Percentiles rank a stretch among this genome's conserved stretches.
Conservation (phyloP, 106 monocot genomes). For the Dendrobium nobile region DNA sequence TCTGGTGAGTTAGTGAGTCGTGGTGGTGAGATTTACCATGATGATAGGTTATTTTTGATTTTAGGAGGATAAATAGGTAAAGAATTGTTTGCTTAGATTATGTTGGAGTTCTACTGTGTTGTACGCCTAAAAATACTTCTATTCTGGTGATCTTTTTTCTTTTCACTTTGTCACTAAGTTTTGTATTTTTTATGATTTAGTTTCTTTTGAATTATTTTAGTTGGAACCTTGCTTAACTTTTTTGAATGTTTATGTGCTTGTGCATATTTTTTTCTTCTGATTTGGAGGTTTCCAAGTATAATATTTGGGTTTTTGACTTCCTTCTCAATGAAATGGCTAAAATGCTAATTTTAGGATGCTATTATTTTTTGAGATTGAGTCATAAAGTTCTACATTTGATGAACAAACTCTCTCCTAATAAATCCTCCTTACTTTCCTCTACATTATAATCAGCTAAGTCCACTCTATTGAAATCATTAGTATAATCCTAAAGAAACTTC, state of each 20-base stretch:
- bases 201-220: not conserved
- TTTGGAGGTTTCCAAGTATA: not conserved
- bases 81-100: not conserved
- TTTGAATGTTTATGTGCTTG: not conserved
- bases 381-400: constrained; percentile 23
- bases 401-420: constrained; percentile 10
- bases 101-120: not conserved
- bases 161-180: not conserved
- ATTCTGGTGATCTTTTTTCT: not conserved
- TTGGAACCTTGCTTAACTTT: not conserved
- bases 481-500: too few species aligned
- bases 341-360: constrained; percentile 11
- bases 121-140: not conserved
- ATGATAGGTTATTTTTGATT: too few species aligned
- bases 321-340: constrained; percentile 35
- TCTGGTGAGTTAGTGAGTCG: too few species aligned
- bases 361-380: constrained; percentile 53
- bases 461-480: too few species aligned
- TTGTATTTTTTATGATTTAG: not conserved
- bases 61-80: too few species aligned
- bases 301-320: not conserved
- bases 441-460: too few species aligned
- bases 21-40: too few species aligned
- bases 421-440: too few species aligned
- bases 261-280: not conserved